phyloP scores from a whole-genome alignment of 2,329 filamentous ascomycete genomes.

The Cercospora brassicicola region DNA sequence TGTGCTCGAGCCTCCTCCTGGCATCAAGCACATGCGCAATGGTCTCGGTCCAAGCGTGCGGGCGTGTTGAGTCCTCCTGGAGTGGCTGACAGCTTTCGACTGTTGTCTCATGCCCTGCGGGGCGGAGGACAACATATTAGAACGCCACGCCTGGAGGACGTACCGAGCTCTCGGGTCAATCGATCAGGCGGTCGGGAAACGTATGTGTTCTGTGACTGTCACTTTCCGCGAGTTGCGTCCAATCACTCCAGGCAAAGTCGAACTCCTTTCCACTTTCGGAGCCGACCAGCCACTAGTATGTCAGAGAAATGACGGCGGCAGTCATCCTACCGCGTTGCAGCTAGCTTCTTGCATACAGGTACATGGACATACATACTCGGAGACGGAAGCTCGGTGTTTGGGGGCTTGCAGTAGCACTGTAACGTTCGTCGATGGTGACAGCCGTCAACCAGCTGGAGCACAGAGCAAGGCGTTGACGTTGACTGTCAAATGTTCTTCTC shows the following conservation, averaged over 20 bases:
- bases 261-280: not conserved
- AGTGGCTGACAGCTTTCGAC: not conserved
- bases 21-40: not conserved
- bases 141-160: not conserved
- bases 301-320: not conserved
- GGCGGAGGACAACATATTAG: not conserved
- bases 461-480: not conserved
- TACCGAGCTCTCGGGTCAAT: not conserved
- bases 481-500: not conserved
- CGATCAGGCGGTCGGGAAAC: not conserved
- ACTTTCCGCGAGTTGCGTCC: not conserved
- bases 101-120: slow-evolving; percentile 4
- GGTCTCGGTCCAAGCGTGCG: not conserved
- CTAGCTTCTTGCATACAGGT: not conserved
- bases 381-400: not conserved
- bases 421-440: not conserved
- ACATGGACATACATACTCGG: not conserved
- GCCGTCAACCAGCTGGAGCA: not conserved
- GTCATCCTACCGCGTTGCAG: not conserved
- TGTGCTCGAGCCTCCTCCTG: slow-evolving; percentile 5
- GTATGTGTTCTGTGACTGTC: not conserved
- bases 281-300: not conserved
- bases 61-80: not conserved
- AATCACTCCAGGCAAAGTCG: not conserved
- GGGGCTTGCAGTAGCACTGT: slow-evolving; percentile 3